Evolutionary conservation across 768 basidiomycete species (phyloP), one percentile per base, ranked within the genome.

Genomic region (Clavaria fumosa): DNA sequence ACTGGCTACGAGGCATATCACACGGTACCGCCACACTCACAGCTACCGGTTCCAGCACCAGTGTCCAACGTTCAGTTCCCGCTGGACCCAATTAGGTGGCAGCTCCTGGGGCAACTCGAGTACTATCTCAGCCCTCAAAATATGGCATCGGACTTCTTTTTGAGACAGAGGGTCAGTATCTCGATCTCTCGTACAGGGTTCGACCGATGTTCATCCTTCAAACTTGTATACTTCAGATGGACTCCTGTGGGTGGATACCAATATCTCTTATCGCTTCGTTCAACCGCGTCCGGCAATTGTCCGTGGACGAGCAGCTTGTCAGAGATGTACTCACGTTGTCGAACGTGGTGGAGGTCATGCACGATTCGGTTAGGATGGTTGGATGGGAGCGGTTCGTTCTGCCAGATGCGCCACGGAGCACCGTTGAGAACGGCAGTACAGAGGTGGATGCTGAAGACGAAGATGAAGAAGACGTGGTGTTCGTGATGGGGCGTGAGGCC

Each of bases 71-170:
- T 73, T 10, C 47, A 65, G 4, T 76, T 71, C 59, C 66, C 73
- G 2, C 51, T 83, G 9, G 85, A 90, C 49, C 57, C 70, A 17
- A 73, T 69, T 35, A 56, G 75, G 34, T 78, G 67, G 48, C 75
- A 70, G 52, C 61, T 93, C 19, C 67, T 93, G 31, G 78, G 73
- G 1, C 82, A 93, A 55, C 58, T 93, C 36, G 91, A 93, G 57
- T 95, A 88, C 55, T 96, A 93, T 60, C 65, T 96, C 47, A 85
- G 86, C 47, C 65, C 78, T 39, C 78, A 95, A 53, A 95, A 93
- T 52, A 66, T 96, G 60, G 80, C 71, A n/a, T 72, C 76, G 52
- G 90, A 96, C 54, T 67, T 81, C 46, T 93, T 69, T 59, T 62
- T 96, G 23, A 69, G 86, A 37, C 68, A 76, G 57, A 64, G 72